phyloP scores from a whole-genome alignment of 345 rosid genomes.

The Theobroma cacao region DNA sequence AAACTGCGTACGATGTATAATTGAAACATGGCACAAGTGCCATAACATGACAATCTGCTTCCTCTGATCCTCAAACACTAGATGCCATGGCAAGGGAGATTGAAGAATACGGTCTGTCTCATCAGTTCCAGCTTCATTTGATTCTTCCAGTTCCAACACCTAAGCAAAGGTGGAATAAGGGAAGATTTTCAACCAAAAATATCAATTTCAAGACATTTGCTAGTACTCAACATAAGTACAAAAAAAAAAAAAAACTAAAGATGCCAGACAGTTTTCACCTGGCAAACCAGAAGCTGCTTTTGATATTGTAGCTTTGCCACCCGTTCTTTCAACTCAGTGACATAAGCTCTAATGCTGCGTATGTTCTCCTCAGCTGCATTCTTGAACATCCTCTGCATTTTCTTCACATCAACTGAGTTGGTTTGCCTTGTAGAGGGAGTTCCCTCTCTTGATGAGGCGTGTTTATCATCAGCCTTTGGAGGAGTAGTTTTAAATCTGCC shows the following conservation, averaged over 20 bases:
- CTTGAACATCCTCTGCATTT: conserved; percentile 92
- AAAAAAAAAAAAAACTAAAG: not conserved
- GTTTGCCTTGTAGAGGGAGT: conserved; percentile 52
- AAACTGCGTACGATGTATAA: conserved; percentile 88
- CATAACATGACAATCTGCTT: conserved; percentile 91
- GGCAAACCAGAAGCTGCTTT: conserved; percentile 96
- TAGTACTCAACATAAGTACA: not conserved
- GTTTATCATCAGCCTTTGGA: conserved; percentile 32
- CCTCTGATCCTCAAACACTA: conserved; percentile 76
- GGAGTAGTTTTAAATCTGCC: conserved; percentile 37
- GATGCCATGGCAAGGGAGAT: conserved; percentile 70
- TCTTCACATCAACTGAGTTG: conserved; percentile 82
- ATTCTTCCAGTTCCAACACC: conserved; percentile 88
- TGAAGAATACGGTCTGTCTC: conserved; percentile 38
- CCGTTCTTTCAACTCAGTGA: conserved; percentile 85
- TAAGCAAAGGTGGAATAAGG: conserved; percentile 15
- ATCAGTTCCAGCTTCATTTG: conserved; percentile 41
- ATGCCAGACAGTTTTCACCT: conserved; percentile 42
- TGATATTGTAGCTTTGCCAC: conserved; percentile 97
- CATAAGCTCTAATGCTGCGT: conserved; percentile 75
- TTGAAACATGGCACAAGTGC: conserved; percentile 93
- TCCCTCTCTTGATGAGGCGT: conserved; percentile 55
- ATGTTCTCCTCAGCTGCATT: conserved; percentile 95
- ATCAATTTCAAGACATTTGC: not conserved
- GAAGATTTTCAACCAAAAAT: not conserved